A percentile compares a stretch with the other conserved stretches of the same genome.
phyloP scores from a whole-genome alignment of 2,329 filamentous ascomycete genomes.

The Penicillium sp. region DNA sequence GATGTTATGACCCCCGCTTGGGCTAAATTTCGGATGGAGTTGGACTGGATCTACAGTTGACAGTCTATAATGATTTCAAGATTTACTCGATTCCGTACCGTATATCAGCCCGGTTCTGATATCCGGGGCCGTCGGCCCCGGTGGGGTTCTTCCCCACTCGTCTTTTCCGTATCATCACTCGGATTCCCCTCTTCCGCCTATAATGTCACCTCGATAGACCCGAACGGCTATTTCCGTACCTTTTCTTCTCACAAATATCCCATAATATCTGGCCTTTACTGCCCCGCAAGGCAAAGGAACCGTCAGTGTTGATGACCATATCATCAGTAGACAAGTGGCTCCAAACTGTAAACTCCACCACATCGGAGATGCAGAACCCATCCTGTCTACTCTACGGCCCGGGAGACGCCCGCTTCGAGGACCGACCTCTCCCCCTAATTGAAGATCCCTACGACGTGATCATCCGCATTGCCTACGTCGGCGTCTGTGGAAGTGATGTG shows the following conservation, averaged over 20 bases:
- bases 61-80: not conserved
- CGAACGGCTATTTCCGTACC: not conserved
- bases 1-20: conserved; percentile 26
- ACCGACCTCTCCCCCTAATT: conserved; percentile 38
- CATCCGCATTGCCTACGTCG: conserved; percentile 45
- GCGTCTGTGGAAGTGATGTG: conserved; percentile 46
- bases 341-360: not conserved
- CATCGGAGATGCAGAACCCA: conserved; percentile 33
- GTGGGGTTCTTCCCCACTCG: not conserved
- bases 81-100: not conserved
- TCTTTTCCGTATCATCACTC: not conserved
- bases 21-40: not conserved
- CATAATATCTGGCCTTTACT: not conserved
- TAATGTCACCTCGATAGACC: not conserved
- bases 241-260: not conserved
- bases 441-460: conserved; percentile 42
- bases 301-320: not conserved
- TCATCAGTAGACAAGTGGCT: not conserved
- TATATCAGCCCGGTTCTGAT: not conserved
- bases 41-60: not conserved
- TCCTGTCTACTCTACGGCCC: conserved; percentile 45
- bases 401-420: conserved; percentile 38
- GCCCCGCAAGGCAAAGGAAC: not conserved
- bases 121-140: not conserved
- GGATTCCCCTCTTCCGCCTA: not conserved